Base-by-base conservation (phyloP, 306 rosid genomes). In the Vigna hirtella region DNA sequence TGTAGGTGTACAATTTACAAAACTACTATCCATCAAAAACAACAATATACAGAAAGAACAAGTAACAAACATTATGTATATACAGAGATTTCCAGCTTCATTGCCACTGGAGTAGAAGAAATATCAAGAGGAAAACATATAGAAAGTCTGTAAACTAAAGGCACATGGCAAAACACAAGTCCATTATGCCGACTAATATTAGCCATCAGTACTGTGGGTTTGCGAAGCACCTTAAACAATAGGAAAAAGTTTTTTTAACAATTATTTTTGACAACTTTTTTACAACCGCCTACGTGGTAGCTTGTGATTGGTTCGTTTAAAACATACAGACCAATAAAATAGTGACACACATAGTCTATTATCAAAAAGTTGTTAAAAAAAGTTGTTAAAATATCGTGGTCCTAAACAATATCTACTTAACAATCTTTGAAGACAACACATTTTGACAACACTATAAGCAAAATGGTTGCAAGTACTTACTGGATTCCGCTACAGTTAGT, bases 401-500 rank as follows among this genome's bases (percentile, higher is more conserved):
- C 1, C 22, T 20, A 20, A 20, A 20, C 51, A 66, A 53, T 2
- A 74, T 36, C 22, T 30, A 50, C 48, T 65, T 38, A 61, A 58
- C 80, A 76, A 80, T 50, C 62, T 13, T 34, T 43, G 66, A 51
- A 69, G 53, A 64, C 59, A 72, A 49, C 5, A 53, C 51, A 73
- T 53, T 73, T 77, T 22, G 34, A 62, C 51, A 49, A 66, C 28
- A 73, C 20, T 1, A 1, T 57, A 18, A 62, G 45, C 32, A 40
- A 70, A 70, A 70, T 53, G 57, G 66, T 62, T 66, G 26, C 15
- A 70, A 84, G 73, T 26, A 87, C 98, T 95, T 89, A 95, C 98
- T 95, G 98, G 77, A 95, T 86, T 81, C 98, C 98, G 81, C 98
- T 84, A 81, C 98, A 95, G 86, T 84, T 89, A 74, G 92, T 92